These are phyloP conservation scores for Spergularia bocconei DNA, from an alignment of 148 eudicot species.

Conservation along the genomic window DNA sequence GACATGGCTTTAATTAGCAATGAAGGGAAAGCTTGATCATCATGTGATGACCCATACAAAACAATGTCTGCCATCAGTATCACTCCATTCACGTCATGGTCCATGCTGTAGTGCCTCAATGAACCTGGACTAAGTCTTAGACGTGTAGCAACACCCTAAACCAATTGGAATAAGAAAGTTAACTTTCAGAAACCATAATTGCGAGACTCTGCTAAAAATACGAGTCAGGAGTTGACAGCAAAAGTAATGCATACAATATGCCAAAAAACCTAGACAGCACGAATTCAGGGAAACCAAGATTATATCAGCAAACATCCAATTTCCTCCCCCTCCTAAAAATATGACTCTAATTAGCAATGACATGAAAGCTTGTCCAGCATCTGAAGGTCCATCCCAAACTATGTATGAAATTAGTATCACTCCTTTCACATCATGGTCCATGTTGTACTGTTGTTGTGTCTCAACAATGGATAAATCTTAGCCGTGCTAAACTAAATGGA, in stretches of 20 bases:
- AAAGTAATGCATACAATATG: not conserved
- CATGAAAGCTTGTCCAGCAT: too few species aligned
- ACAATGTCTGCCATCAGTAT: conserved; percentile 80
- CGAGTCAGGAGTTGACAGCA: not conserved
- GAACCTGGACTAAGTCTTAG: conserved; percentile 67
- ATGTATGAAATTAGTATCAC: too few species aligned
- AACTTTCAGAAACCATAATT: not conserved
- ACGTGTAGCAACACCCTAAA: conserved; percentile 67
- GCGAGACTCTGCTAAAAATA: not conserved
- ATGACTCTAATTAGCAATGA: too few species aligned
- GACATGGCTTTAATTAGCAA: conserved; percentile 82
- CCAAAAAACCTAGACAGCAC: too few species aligned
- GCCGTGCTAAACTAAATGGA: too few species aligned
- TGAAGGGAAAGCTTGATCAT: conserved; percentile 82
- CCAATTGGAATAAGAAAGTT: not conserved
- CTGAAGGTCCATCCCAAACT: too few species aligned
- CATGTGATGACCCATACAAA: conserved; percentile 82
- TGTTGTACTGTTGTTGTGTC: too few species aligned
- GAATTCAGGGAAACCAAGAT: too few species aligned
- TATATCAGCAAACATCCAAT: too few species aligned
- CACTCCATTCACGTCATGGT: conserved; percentile 64
- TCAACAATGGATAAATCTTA: too few species aligned
- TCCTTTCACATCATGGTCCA: too few species aligned
- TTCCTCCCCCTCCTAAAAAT: too few species aligned
- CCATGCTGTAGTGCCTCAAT: conserved; percentile 71